A percentile compares a stretch with the other conserved stretches of the same genome.
phyloP scores from a whole-genome alignment of 2,329 filamentous ascomycete species.

The Chrysosporium queenslandicum region DNA sequence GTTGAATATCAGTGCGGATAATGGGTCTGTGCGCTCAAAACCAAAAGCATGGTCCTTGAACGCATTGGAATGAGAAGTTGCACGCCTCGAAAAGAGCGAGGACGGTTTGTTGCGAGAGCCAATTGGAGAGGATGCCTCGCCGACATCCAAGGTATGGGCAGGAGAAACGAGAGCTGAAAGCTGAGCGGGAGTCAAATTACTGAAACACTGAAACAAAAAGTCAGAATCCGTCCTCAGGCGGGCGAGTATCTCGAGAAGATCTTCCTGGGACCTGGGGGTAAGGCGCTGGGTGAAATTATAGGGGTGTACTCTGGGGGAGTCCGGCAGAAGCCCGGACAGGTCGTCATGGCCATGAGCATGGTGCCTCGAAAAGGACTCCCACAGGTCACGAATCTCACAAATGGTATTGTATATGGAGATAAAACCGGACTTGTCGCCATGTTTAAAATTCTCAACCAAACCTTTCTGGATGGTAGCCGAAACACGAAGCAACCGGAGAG shows the following conservation, averaged over 20 bases:
- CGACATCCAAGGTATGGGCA: conserved; percentile 66
- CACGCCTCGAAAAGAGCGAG: conserved; percentile 41
- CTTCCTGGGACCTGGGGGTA: conserved; percentile 61
- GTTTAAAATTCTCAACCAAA: conserved; percentile 37
- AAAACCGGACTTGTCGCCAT: conserved; percentile 39
- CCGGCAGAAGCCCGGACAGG: conserved; percentile 23
- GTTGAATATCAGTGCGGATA: conserved; percentile 76
- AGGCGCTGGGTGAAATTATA: conserved; percentile 51
- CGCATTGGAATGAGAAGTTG: conserved; percentile 42
- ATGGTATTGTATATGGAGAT: conserved; percentile 37
- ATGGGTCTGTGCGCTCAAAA: conserved; percentile 77
- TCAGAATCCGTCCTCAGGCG: conserved; percentile 77
- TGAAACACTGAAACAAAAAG: conserved; percentile 75
- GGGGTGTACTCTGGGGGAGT: conserved; percentile 31
- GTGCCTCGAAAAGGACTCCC: conserved; percentile 28
- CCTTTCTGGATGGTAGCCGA: conserved; percentile 35
- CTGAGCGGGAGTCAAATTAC: conserved; percentile 63
- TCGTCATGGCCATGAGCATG: conserved; percentile 29
- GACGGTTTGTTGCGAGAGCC: conserved; percentile 44
- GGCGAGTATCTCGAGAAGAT: conserved; percentile 68
- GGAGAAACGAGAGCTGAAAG: conserved; percentile 67
- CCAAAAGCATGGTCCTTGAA: conserved; percentile 76
- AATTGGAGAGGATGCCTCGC: conserved; percentile 72
- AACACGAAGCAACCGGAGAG: conserved; percentile 35
- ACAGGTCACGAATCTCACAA: conserved; percentile 37